Evolutionary conservation across 2,329 filamentous ascomycete species (phyloP), one percentile per base, ranked within the genome.

Genomic region (Fusarium sublunatum): DNA sequence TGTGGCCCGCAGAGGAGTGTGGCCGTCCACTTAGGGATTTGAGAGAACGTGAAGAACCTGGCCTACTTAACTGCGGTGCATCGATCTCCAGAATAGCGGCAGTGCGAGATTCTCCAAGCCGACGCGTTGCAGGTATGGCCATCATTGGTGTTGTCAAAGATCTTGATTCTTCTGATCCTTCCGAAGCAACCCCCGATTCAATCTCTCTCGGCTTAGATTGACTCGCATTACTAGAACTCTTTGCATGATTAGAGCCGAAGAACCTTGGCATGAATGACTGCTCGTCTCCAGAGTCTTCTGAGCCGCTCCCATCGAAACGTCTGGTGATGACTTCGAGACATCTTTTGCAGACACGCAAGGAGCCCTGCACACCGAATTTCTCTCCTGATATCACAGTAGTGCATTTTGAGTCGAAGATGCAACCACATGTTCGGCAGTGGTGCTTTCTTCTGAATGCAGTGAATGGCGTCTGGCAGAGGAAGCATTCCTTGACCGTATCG

Each of bases 361-460:
- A 91, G 7, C 92, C 91, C 43, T 88, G 86, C 45, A 97, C 92
- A 13, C 92, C 93, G 74, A 99, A 98, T 45, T 89, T 88, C 63
- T 91, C 86, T 6, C 94, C 95, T 6, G 92, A 86, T 24, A 98
- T 92, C n/a, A 94, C 88, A 6, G 91, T 91, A 1, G 94, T 99
- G 77, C 95, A 99, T 75, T 96, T 96, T 5, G 92, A 91, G 75
- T 98, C 95, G 72, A 99, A 99, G 40, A 99, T 99, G 72, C 96
- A 96, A n/a, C 95, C 95, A 73, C 95, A 99, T 1, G 88, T 91
- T 60, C 96, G 88, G 75, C 95, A 99, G 76, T 99, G 95, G 75
- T 99, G 95, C 73, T 99, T 99, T 65, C 95, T 88, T 57, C 95
- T 87, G 73, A 98, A 98, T 2, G 94, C 95, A 0, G 92, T 93